Base-by-base conservation (phyloP, 2,329 filamentous ascomycete species). In the Rachicladosporium sp. region DNA sequence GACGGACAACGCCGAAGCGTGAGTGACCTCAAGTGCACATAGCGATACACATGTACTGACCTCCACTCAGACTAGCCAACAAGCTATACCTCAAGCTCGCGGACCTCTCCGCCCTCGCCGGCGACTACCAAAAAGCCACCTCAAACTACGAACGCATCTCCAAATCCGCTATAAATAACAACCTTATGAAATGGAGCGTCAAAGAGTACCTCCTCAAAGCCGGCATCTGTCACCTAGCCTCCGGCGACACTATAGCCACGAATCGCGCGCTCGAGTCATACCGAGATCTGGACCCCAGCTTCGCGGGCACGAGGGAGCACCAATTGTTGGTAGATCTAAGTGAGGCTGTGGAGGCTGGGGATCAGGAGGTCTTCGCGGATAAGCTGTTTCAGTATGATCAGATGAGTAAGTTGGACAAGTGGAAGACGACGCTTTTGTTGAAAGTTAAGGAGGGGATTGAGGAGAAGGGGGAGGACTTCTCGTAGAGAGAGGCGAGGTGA, bases 171-270 rank as follows among this genome's bases (percentile, higher is more conserved):
- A 78, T 94, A 53, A 79, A 79, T 62, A 95, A 93, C 69, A 91
- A 93, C 61, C 70, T 94, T 43, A 89, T 93, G 83, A 83, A 80
- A 59, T 93, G 85, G 76, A 85, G 78, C 35, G 86, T 96, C 47
- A 96, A 95, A 64, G 87, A 95, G 49, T 95, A 95, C 66, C 80
- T 95, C 55, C 73, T 96, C 55, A 94, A 95, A 67, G 85, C 86
- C 1, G 88, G 87, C 27, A 83, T 96, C 57, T 95, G 88, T 67
- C 82, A 93, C 59, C 71, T 96, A 30, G 77, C 76, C 40, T 71
- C 73, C n/a, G 70, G 66, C 41, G 89, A 96, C 59, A 67, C 82
- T 53, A 82, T 95, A 39, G 82, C 80, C 35, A 74, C 80, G 11
- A 80, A 80, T 56, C 76, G 85, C 36, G 88, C 87, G 23, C 67